phyloP scores from a whole-genome alignment of 2,329 filamentous ascomycete species.

The Aspergillus sp. region DNA sequence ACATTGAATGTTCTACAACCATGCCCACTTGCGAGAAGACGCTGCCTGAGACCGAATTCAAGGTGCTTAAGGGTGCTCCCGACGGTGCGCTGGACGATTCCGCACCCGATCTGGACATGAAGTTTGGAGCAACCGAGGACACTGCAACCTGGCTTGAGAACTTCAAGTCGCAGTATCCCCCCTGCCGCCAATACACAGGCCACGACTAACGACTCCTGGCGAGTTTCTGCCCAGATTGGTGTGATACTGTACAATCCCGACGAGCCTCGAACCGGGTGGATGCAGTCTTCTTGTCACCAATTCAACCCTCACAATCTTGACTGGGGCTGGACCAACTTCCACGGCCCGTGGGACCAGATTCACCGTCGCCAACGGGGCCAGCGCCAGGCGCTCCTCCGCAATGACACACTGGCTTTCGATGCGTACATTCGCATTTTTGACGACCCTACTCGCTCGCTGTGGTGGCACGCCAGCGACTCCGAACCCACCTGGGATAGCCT shows the following conservation, averaged over 20 bases:
- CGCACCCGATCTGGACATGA: conserved; percentile 27
- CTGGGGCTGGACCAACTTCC: conserved; percentile 62
- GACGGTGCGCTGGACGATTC: conserved; percentile 28
- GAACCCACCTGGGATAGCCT: conserved; percentile 54
- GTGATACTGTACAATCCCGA: conserved; percentile 60
- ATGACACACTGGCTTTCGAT: conserved; percentile 59
- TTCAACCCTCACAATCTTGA: conserved; percentile 56
- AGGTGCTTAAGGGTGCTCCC: conserved; percentile 33
- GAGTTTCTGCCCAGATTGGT: conserved; percentile 55
- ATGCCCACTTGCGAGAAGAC: conserved; percentile 34
- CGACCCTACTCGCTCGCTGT: conserved; percentile 56
- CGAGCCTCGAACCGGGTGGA: conserved; percentile 56
- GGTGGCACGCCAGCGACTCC: conserved; percentile 54
- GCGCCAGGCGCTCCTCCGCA: conserved; percentile 54
- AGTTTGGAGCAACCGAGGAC: conserved; percentile 22
- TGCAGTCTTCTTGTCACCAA: conserved; percentile 54
- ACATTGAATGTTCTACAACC: conserved; percentile 57
- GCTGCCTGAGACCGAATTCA: conserved; percentile 36
- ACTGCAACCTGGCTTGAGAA: conserved; percentile 24
- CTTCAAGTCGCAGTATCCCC: conserved; percentile 24
- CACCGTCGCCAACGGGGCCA: conserved; percentile 53
- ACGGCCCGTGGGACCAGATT: conserved; percentile 55
- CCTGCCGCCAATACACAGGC: conserved; percentile 7
- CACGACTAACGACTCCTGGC: conserved; percentile 29
- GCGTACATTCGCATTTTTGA: conserved; percentile 58